These are phyloP conservation scores for Cnidoscolus chayamansa DNA, from an alignment of 441 rosid species.

Conservation along the genomic window DNA sequence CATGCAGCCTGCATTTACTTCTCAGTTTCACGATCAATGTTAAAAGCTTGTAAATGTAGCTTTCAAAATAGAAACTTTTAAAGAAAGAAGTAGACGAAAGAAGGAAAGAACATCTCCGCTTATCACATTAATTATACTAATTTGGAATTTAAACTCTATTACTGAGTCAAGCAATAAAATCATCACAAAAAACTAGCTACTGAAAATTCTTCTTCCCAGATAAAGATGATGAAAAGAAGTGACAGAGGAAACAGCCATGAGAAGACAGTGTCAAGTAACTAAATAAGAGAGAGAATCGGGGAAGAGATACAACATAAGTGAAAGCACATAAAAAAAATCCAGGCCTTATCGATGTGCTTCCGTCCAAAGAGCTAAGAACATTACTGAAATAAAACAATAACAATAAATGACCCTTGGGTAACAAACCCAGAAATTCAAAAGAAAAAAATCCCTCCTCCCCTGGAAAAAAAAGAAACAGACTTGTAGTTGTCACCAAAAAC, in stretches of 20 bases:
- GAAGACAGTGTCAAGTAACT: not conserved
- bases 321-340: slow-evolving; percentile 12
- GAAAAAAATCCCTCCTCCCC: too few relatives aligned
- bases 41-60: not conserved
- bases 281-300: not conserved
- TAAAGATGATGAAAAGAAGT: not conserved
- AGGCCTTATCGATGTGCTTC: not conserved
- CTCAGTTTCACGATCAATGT: not conserved
- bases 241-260: not conserved
- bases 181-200: not conserved
- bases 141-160: not conserved
- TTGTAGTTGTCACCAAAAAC: not conserved
- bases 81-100: not conserved
- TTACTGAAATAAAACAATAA: not conserved
- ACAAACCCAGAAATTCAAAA: too few relatives aligned
- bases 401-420: too few relatives aligned
- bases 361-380: not conserved
- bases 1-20: not conserved
- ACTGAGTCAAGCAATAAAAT: not conserved
- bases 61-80: not conserved
- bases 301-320: not conserved
- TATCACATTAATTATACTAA: too few relatives aligned
- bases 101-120: not conserved
- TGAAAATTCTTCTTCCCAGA: not conserved
- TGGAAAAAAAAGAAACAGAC: too few relatives aligned